Percentiles rank a stretch among this genome's conserved stretches.
Evolutionary conservation across 495 filamentous ascomycete genomes (phyloP).

Genomic region (Pyrenopolyporus hunteri): DNA sequence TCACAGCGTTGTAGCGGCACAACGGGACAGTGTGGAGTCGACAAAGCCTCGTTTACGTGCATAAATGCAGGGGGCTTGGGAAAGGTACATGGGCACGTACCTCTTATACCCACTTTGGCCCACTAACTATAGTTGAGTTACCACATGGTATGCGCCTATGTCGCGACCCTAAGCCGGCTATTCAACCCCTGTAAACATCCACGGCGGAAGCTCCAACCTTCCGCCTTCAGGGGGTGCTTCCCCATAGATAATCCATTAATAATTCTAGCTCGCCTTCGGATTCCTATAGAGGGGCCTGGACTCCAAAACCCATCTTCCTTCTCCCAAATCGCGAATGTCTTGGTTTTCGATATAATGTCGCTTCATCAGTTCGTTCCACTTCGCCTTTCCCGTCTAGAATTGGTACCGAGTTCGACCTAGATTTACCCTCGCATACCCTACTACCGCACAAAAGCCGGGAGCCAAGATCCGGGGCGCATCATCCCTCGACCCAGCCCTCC

Average conservation of each 20-base stretch:
- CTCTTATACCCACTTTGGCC: too few relatives aligned
- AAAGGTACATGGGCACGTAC: too few relatives aligned
- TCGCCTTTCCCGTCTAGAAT: neutral
- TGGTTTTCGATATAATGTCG: constrained; percentile 25
- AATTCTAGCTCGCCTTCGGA: constrained; percentile 54
- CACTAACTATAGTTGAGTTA: too few relatives aligned
- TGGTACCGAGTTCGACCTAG: constrained; percentile 1
- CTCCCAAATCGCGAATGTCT: neutral
- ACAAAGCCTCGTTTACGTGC: too few relatives aligned
- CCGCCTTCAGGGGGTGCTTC: constrained; percentile 16
- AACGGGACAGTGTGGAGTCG: too few relatives aligned
- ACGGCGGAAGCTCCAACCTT: constrained; percentile 24
- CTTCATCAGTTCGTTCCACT: constrained; percentile 16
- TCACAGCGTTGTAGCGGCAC: too few relatives aligned
- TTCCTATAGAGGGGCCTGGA: constrained; percentile 73
- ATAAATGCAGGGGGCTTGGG: too few relatives aligned
- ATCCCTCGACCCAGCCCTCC: constrained; percentile 36
- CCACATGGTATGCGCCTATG: too few relatives aligned
- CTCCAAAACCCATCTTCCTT: constrained; percentile 64
- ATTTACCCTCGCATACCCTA: too few relatives aligned
- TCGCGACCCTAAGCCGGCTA: neutral
- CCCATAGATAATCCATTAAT: too few relatives aligned
- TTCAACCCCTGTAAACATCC: constrained; percentile 23
- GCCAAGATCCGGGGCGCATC: constrained; percentile 40
- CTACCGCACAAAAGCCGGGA: constrained; percentile 14